Evolutionary conservation across 495 filamentous ascomycete species (phyloP).

Genomic region (Tricharina praecox): DNA sequence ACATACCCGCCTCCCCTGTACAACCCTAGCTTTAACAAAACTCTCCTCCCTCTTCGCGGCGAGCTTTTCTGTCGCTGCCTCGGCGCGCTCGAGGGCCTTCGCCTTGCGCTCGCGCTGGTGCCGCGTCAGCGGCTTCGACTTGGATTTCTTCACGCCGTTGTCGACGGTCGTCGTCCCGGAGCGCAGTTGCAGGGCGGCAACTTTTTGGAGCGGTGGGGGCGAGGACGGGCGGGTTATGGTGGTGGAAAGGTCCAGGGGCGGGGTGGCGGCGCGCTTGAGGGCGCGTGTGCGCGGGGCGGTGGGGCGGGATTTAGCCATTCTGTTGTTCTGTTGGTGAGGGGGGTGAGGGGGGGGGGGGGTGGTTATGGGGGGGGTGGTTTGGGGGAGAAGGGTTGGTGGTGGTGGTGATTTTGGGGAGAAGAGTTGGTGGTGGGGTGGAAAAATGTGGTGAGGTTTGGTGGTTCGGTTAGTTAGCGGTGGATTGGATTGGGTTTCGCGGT

Average conservation of each 20-base stretch:
- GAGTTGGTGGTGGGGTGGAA: too few species aligned
- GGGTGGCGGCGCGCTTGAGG: conserved; percentile 1
- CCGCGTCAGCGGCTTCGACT: neutral
- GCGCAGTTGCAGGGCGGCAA: conserved; percentile 2
- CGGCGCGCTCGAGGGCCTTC: conserved; percentile 1
- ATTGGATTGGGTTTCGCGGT: too few species aligned
- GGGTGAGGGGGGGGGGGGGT: too few species aligned
- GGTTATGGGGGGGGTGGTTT: too few species aligned
- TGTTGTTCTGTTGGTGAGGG: too few species aligned
- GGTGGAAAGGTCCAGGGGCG: neutral
- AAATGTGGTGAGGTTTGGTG: too few species aligned
- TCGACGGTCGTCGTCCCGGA: too few species aligned
- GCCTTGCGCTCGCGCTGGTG: conserved; percentile 4
- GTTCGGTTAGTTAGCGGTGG: too few species aligned
- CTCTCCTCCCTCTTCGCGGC: conserved; percentile 4
- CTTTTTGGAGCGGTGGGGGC: neutral
- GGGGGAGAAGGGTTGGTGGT: too few species aligned
- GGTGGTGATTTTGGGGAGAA: too few species aligned
- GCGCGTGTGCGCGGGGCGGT: neutral
- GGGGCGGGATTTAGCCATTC: conserved; percentile 1
- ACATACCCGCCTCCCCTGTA: conserved; percentile 1
- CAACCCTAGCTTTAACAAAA: neutral
- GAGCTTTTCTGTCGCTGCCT: conserved; percentile 6
- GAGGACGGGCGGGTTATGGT: neutral
- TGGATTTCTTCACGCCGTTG: conserved; percentile 2